Evolutionary conservation across 768 basidiomycete species (phyloP).

Genomic region (Flagelloscypha sp.): DNA sequence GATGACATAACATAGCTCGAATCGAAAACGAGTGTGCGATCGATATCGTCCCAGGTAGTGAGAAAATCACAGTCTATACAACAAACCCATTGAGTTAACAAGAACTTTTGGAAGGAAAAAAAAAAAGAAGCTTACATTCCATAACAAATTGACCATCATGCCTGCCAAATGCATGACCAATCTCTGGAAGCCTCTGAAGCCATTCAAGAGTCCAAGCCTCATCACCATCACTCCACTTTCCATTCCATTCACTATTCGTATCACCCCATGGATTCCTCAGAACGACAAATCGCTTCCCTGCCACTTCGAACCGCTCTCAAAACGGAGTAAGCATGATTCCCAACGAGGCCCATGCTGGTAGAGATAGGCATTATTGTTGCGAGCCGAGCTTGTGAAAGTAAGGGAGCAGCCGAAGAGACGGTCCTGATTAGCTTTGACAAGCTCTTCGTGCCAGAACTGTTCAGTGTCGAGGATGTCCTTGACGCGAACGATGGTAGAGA

Average conservation of each 20-base stretch:
- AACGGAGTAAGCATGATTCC: conserved; percentile 41
- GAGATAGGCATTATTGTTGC: conserved; percentile 4
- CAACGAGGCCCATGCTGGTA: conserved; percentile 30
- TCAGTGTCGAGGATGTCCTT: conserved; percentile 25
- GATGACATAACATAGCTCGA: conserved; percentile 16
- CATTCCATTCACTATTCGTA: conserved; percentile 19
- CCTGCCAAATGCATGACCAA: conserved; percentile 22
- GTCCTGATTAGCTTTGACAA: conserved; percentile 19
- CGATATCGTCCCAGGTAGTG: conserved; percentile 12
- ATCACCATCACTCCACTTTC: conserved; percentile 22
- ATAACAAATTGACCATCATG: conserved; percentile 24
- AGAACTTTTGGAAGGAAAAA: conserved; percentile 8
- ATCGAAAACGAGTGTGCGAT: conserved; percentile 18
- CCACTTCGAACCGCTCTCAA: conserved; percentile 33
- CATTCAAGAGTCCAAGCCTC: conserved; percentile 24
- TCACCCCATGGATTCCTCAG: conserved; percentile 26
- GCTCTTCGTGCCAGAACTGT: conserved; percentile 22
- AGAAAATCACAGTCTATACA: conserved; percentile 6
- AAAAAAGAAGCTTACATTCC: conserved; percentile 13
- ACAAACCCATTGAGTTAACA: conserved; percentile 13
- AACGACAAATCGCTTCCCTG: conserved; percentile 37
- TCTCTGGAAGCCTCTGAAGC: conserved; percentile 15
- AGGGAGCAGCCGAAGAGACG: conserved; percentile 22
- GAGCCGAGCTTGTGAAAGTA: conserved; percentile 5
- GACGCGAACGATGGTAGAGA: no score